Conservation (phyloP, 495 filamentous ascomycete species). For the Venustampulla echinocandica region DNA sequence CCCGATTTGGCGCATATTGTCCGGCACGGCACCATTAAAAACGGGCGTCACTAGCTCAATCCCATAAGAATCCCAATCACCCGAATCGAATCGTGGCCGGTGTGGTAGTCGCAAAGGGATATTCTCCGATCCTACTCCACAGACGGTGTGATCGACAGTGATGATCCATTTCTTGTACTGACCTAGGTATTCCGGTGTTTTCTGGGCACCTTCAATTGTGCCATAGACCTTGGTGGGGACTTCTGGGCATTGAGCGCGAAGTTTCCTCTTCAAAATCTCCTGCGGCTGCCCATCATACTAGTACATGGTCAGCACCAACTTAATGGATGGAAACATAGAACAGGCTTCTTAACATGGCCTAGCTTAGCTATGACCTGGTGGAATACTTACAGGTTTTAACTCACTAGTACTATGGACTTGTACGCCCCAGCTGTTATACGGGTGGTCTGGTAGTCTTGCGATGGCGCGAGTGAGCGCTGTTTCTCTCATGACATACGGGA, state of each 20-base stretch:
- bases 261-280: not conserved
- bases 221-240: not conserved
- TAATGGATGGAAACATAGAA: not conserved
- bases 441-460: slow-evolving; percentile 1
- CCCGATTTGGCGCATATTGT: not conserved
- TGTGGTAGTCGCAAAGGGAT: not conserved
- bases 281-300: slow-evolving; percentile 1
- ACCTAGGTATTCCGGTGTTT: not conserved
- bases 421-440: slow-evolving; percentile 13
- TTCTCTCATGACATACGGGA: not conserved
- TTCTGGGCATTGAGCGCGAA: not conserved
- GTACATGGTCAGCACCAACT: not conserved
- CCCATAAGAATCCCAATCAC: slow-evolving; percentile 16
- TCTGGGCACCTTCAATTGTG: not conserved
- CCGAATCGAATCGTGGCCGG: not conserved
- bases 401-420: not conserved
- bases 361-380: too few relatives aligned
- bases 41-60: slow-evolving; percentile 11
- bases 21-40: not conserved
- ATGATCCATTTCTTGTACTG: slow-evolving; percentile 11
- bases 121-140: slow-evolving; percentile 12
- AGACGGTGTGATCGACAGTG: slow-evolving; percentile 5
- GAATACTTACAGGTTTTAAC: not conserved
- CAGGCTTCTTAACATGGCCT: too few relatives aligned
- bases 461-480: not conserved